A percentile compares a stretch with the other conserved stretches of the same genome.
Evolutionary conservation across 2,329 filamentous ascomycete genomes (phyloP).

Genomic region (Nemania sp.): DNA sequence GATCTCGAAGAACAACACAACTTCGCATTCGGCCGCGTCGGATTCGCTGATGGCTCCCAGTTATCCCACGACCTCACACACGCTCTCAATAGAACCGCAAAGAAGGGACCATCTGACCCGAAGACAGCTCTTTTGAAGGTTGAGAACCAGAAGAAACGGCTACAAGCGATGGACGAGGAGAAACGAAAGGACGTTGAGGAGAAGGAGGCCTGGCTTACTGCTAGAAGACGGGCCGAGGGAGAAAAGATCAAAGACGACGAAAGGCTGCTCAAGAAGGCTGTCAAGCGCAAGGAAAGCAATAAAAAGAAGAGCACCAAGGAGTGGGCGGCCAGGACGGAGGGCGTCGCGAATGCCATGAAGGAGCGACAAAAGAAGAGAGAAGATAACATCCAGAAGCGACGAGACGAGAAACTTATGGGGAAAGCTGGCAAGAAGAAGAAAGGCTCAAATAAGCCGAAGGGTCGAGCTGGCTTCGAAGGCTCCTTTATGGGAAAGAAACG

Average conservation of each 20-base stretch:
- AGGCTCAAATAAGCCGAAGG: slow-evolving; percentile 49
- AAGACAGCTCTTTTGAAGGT: slow-evolving; percentile 82
- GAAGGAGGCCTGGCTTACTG: slow-evolving; percentile 93
- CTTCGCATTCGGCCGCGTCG: slow-evolving; percentile 90
- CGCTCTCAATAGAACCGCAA: slow-evolving; percentile 69
- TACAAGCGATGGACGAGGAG: slow-evolving; percentile 73
- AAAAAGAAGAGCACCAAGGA: slow-evolving; percentile 93
- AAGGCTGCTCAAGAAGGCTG: slow-evolving; percentile 84
- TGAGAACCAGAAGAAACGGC: slow-evolving; percentile 82
- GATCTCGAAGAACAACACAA: slow-evolving; percentile 61
- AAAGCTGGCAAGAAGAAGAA: slow-evolving; percentile 64
- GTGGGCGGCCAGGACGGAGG: slow-evolving; percentile 75
- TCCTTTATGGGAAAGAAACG: slow-evolving; percentile 64
- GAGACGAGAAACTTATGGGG: slow-evolving; percentile 70
- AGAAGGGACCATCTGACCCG: slow-evolving; percentile 82
- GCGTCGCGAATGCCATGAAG: slow-evolving; percentile 75
- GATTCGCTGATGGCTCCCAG: slow-evolving; percentile 83
- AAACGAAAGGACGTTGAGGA: slow-evolving; percentile 88
- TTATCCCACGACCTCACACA: slow-evolving; percentile 71
- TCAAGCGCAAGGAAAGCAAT: slow-evolving; percentile 87
- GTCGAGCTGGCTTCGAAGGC: slow-evolving; percentile 66
- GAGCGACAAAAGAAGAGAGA: slow-evolving; percentile 82
- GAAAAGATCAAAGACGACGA: slow-evolving; percentile 89
- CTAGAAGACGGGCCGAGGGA: slow-evolving; percentile 84
- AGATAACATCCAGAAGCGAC: slow-evolving; percentile 74